These are phyloP conservation scores for Discostella stelligeroides DNA, from an alignment of 108 stramenopile genomes.

Conservation along the genomic window DNA sequence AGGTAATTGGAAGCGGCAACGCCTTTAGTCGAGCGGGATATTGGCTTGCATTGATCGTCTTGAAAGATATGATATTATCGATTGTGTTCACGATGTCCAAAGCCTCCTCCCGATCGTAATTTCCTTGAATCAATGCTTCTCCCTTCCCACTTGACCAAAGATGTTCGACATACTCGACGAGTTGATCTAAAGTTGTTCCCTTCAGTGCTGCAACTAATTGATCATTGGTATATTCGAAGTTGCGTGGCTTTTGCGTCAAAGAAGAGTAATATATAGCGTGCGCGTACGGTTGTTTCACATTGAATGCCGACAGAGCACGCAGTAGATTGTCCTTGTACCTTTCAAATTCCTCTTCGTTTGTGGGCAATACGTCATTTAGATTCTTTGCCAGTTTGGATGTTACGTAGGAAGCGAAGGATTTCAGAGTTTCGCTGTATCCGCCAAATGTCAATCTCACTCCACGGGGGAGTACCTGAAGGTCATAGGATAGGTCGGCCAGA, in stretches of 20 bases:
- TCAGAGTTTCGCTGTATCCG: conserved; percentile 85
- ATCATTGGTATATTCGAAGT: conserved; percentile 64
- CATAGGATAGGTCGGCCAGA: conserved; percentile 78
- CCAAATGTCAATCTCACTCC: conserved; percentile 85
- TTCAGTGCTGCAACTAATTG: conserved; percentile 59
- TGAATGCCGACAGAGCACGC: conserved; percentile 60
- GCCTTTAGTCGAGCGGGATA: conserved; percentile 65
- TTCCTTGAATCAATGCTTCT: conserved; percentile 82
- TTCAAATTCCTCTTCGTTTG: conserved; percentile 76
- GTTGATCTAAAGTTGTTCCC: conserved; percentile 50
- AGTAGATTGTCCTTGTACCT: conserved; percentile 79
- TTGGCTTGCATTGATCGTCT: conserved; percentile 59
- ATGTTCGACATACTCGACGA: conserved; percentile 58
- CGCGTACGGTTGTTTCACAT: conserved; percentile 83
- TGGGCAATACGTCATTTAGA: conserved; percentile 63
- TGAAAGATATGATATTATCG: conserved; percentile 71
- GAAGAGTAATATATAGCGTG: conserved; percentile 69
- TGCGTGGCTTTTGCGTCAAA: conserved; percentile 57
- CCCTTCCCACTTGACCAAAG: conserved; percentile 80
- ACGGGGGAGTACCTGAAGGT: conserved; percentile 72
- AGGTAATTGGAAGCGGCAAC: conserved; percentile 59
- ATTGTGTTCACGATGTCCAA: conserved; percentile 64
- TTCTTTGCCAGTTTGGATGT: conserved; percentile 61
- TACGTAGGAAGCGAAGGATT: conserved; percentile 70
- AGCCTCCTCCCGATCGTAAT: conserved; percentile 75